Evolutionary conservation across 1,139 yeast genomes (phyloP).

Genomic region (Yarrowia galli): DNA sequence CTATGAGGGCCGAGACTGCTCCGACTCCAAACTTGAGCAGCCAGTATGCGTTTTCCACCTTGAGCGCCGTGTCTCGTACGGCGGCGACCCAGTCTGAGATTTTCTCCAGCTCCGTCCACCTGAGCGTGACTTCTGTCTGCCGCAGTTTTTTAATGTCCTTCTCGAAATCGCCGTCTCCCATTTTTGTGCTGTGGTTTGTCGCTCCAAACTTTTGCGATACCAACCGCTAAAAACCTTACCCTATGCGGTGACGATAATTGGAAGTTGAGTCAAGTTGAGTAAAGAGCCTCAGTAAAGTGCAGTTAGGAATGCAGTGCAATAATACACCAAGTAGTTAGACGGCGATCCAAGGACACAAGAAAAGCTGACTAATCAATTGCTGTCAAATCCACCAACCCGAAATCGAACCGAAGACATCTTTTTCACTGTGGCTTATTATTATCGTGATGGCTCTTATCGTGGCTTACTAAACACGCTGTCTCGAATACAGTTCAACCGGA

Average conservation of each 20-base stretch:
- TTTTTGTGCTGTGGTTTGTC: neutral
- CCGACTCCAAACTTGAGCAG: constrained; percentile 34
- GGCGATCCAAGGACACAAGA: too few species aligned
- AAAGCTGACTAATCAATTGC: too few species aligned
- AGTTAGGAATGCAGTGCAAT: too few species aligned
- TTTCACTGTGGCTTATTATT: too few species aligned
- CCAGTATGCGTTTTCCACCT: constrained; percentile 32
- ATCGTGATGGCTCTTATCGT: neutral
- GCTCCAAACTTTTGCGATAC: neutral
- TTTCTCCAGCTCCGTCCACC: constrained; percentile 31
- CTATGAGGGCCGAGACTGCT: constrained; percentile 21
- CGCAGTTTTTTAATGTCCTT: constrained; percentile 30
- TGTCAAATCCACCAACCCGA: too few species aligned
- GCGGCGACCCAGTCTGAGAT: constrained; percentile 29
- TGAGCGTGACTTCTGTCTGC: constrained; percentile 8
- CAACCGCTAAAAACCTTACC: too few species aligned
- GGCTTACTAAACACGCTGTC: neutral
- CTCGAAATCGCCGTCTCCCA: constrained; percentile 35
- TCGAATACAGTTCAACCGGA: neutral
- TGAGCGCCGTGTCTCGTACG: constrained; percentile 22
- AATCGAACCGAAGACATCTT: too few species aligned
- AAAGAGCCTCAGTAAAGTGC: too few species aligned
- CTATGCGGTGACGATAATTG: neutral
- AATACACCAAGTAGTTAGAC: too few species aligned
- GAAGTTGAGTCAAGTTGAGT: too few species aligned